phyloP scores from a whole-genome alignment of 805 yeast species.

The Ogataea zsoltii region DNA sequence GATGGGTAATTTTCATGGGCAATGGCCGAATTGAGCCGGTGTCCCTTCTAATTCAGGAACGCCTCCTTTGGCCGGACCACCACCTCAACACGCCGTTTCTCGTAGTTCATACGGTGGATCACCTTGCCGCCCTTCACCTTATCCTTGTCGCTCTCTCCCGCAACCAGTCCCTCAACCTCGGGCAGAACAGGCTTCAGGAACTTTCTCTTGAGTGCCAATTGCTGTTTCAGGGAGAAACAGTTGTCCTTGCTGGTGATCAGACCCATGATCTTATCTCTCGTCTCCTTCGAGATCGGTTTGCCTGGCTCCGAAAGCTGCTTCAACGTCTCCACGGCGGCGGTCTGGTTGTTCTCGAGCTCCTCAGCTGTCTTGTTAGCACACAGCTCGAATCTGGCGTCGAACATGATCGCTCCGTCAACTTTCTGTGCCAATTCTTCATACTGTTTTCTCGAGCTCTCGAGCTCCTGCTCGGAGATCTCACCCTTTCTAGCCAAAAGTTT shows the following conservation, averaged over 20 bases:
- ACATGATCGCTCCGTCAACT: slow-evolving; percentile 47
- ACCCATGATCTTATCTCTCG: slow-evolving; percentile 41
- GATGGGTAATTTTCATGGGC: too few relatives aligned
- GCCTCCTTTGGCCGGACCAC: slow-evolving; percentile 57
- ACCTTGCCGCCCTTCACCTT: slow-evolving; percentile 50
- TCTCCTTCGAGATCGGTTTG: slow-evolving; percentile 36
- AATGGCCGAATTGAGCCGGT: too few relatives aligned
- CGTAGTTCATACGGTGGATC: slow-evolving; percentile 62
- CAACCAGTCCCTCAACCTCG: slow-evolving; percentile 39
- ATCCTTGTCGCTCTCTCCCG: slow-evolving; percentile 43
- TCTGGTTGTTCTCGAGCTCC: slow-evolving; percentile 31
- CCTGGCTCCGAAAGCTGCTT: slow-evolving; percentile 21
- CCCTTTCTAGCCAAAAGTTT: slow-evolving; percentile 41
- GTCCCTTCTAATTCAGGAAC: slow-evolving; percentile 28
- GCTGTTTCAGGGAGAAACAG: slow-evolving; percentile 39
- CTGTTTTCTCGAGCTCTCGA: slow-evolving; percentile 21
- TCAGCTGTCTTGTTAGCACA: slow-evolving; percentile 40
- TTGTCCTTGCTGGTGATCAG: slow-evolving; percentile 42
- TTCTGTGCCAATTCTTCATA: slow-evolving; percentile 41
- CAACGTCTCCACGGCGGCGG: slow-evolving; percentile 19
- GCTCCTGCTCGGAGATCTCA: slow-evolving; percentile 35
- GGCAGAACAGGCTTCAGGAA: slow-evolving; percentile 62
- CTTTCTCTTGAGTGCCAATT: slow-evolving; percentile 41
- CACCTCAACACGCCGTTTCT: slow-evolving; percentile 49
- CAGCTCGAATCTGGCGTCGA: slow-evolving; percentile 46